Evolutionary conservation across 2,329 filamentous ascomycete species (phyloP), one percentile per base, ranked within the genome.

Genomic region (Exophiala sp.): DNA sequence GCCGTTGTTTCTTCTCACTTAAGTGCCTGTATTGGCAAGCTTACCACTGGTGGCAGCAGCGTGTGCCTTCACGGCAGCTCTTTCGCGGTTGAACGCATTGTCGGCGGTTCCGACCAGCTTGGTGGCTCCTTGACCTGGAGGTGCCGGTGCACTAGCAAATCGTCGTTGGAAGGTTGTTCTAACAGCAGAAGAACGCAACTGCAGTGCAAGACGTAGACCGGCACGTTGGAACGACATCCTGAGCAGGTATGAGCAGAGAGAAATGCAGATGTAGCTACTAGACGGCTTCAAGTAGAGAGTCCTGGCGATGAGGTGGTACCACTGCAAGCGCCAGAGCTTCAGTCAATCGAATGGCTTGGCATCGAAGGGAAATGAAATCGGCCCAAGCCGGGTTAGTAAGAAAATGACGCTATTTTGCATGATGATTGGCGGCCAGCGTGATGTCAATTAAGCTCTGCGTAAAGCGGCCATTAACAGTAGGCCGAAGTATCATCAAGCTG

Each of bases 81-180:
- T 83, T 80, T 98, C 93, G 65, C 85, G 83, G 77, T 94, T 84
- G 80, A 97, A 98, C 66, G 83, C 82, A 74, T 95, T 97, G 75
- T 95, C 86, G 69, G 77, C 76, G 51, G 77, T 68, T 64, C 83
- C 81, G 40, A 69, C 64, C 63, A 86, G 76, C 63, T 70, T 72
- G 46, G 23, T 48, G 35, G 47, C 46, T 50, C 50, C 49, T 38
- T 53, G 51, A 37, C 54, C 55, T 16, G 58, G 55, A n/a, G 57
- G 48, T 63, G 76, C 75, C 59, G 70, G 65, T 11, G 55, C 51
- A 30, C 50, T 56, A 67, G 82, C 83, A 64, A 88, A 78, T 63
- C 84, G 83, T 70, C 86, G 82, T 76, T 87, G 85, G 62, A 79
- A 62, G 57, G 73, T 69, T 46, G 73, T 72, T 66, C 80, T 80